phyloP scores from a whole-genome alignment of 257 asterid genomes.

The Asclepias syriaca region DNA sequence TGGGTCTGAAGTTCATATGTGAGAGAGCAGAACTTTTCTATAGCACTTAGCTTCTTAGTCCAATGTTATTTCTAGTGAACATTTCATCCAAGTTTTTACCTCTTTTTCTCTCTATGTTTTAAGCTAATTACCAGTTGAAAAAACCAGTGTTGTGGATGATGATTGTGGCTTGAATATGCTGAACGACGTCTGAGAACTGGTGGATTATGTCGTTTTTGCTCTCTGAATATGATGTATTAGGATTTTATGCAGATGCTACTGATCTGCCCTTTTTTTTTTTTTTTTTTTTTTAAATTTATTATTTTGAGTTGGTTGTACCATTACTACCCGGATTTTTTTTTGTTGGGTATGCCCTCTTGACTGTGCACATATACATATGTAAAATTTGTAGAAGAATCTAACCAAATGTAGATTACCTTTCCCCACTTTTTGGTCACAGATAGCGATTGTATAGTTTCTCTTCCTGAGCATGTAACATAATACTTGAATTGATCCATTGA shows the following conservation, averaged over 20 bases:
- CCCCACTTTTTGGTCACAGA: not conserved
- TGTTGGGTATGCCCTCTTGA: slow-evolving; percentile 36
- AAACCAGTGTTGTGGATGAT: slow-evolving; percentile 39
- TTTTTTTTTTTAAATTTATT: no score
- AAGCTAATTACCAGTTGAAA: slow-evolving; percentile 29
- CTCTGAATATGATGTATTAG: slow-evolving; percentile 46
- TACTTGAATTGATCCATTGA: slow-evolving; percentile 1
- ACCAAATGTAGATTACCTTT: slow-evolving; percentile 4
- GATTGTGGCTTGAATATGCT: slow-evolving; percentile 34
- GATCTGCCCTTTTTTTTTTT: slow-evolving; percentile 22
- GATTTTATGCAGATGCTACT: slow-evolving; percentile 31
- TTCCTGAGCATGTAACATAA: slow-evolving; percentile 1
- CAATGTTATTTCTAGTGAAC: slow-evolving; percentile 32
- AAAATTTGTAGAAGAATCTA: slow-evolving; percentile 37
- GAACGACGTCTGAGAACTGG: slow-evolving; percentile 40
- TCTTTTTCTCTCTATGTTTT: slow-evolving; percentile 25
- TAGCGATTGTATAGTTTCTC: not conserved
- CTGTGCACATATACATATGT: slow-evolving; percentile 14
- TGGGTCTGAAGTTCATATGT: slow-evolving; percentile 26
- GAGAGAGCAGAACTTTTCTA: slow-evolving; percentile 25
- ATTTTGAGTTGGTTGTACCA: slow-evolving; percentile 31
- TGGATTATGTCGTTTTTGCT: slow-evolving; percentile 34
- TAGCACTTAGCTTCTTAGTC: slow-evolving; percentile 36
- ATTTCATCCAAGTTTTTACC: slow-evolving; percentile 33
- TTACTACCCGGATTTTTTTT: slow-evolving; percentile 23